phyloP scores from a whole-genome alignment of 805 yeast species.

The Debaryomyces maramus region DNA sequence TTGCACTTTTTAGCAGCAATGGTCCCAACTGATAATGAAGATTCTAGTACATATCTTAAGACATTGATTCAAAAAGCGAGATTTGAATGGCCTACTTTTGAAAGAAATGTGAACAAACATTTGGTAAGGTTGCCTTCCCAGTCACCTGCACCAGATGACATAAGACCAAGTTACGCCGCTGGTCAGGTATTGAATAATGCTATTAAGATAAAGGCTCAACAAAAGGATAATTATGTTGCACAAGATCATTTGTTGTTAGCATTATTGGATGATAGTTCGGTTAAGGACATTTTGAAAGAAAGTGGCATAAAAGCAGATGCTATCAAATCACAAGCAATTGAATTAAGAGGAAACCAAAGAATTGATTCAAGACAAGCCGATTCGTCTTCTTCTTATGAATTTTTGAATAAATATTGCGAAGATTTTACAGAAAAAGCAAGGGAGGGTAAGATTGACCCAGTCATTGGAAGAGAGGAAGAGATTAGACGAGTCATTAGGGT shows the following conservation, averaged over 20 bases:
- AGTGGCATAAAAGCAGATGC: slow-evolving; percentile 66
- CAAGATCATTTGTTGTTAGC: slow-evolving; percentile 93
- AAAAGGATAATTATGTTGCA: slow-evolving; percentile 87
- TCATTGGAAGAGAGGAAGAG: slow-evolving; percentile 98
- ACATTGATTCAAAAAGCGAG: slow-evolving; percentile 83
- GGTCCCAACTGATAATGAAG: slow-evolving; percentile 59
- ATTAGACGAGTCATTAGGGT: slow-evolving; percentile 93
- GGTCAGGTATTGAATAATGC: slow-evolving; percentile 76
- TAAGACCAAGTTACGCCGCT: slow-evolving; percentile 72
- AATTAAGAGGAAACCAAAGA: slow-evolving; percentile 84
- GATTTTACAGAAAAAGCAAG: slow-evolving; percentile 93
- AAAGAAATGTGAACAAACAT: slow-evolving; percentile 75
- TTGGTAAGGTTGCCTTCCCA: slow-evolving; percentile 86
- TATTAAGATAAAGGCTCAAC: slow-evolving; percentile 74
- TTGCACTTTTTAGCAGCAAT: slow-evolving; percentile 89
- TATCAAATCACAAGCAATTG: slow-evolving; percentile 72
- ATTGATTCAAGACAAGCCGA: slow-evolving; percentile 95
- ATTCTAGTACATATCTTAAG: slow-evolving; percentile 60
- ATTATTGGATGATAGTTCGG: slow-evolving; percentile 71
- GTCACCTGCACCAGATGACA: slow-evolving; percentile 82
- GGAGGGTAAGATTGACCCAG: slow-evolving; percentile 95
- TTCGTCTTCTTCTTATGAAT: slow-evolving; percentile 80
- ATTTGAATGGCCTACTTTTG: slow-evolving; percentile 80
- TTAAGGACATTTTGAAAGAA: slow-evolving; percentile 72
- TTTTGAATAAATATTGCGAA: slow-evolving; percentile 83